Conservation (phyloP, 352 stramenopile species). For the Globisporangium yorkense region DNA sequence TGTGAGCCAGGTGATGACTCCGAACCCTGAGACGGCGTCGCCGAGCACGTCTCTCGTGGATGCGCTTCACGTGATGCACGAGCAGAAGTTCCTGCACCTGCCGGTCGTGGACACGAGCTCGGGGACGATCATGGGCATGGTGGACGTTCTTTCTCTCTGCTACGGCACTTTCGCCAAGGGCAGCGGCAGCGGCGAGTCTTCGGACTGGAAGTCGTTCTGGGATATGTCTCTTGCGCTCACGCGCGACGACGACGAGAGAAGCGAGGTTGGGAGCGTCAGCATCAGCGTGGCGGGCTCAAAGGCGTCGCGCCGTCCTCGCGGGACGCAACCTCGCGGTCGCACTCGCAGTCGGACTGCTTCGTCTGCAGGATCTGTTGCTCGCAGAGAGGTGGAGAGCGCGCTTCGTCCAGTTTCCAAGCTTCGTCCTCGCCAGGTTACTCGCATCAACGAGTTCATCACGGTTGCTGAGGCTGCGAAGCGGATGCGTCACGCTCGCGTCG, state of each 20-base stretch:
- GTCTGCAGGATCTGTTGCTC: conserved; percentile 41
- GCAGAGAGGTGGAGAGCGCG: conserved; percentile 52
- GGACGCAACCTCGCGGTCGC: conserved; percentile 22
- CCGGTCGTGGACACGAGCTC: conserved; percentile 90
- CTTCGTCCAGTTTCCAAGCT: conserved; percentile 77
- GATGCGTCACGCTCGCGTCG: conserved; percentile 77
- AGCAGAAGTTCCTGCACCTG: conserved; percentile 96
- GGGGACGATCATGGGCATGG: conserved; percentile 72
- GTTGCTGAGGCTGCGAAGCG: conserved; percentile 75
- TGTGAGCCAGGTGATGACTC: conserved; percentile 95
- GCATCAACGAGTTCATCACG: conserved; percentile 85
- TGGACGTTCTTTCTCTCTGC: conserved; percentile 85
- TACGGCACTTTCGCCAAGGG: conserved; percentile 84
- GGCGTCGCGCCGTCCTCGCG: conserved; percentile 24
- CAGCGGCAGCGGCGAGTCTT: conserved; percentile 47
- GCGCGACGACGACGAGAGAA: conserved; percentile 66
- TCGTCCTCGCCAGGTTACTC: conserved; percentile 68
- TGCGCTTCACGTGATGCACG: conserved; percentile 97
- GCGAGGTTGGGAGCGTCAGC: conserved; percentile 50
- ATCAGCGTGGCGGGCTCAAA: conserved; percentile 54
- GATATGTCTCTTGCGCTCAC: conserved; percentile 82
- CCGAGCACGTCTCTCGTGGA: conserved; percentile 93
- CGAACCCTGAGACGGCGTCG: conserved; percentile 91
- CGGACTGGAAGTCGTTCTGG: conserved; percentile 86
- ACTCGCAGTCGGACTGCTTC: conserved; percentile 36